These are phyloP conservation scores for Colletotrichum navitas DNA, from an alignment of 2,329 filamentous ascomycete genomes.

Conservation along the genomic window DNA sequence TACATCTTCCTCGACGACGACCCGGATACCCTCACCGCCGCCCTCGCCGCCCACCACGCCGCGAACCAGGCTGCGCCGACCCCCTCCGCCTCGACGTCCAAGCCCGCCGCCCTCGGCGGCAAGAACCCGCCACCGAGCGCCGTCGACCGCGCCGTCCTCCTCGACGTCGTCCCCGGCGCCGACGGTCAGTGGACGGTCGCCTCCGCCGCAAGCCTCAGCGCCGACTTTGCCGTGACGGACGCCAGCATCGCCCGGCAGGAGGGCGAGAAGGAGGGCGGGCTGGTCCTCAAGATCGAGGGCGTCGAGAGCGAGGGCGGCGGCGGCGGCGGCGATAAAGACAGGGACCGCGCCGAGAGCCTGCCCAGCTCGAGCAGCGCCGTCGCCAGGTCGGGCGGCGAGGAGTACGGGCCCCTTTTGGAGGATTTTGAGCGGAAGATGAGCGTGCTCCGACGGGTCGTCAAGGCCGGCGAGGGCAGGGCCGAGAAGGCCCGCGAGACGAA, in stretches of 20 bases:
- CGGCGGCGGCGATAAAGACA: conserved; percentile 17
- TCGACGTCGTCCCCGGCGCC: conserved; percentile 64
- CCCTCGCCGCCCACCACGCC: conserved; percentile 59
- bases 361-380: conserved; percentile 49
- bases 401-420: conserved; percentile 64
- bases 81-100: conserved; percentile 47
- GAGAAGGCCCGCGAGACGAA: conserved; percentile 28
- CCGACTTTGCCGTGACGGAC: conserved; percentile 75
- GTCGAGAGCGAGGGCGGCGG: conserved; percentile 50
- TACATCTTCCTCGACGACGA: conserved; percentile 97
- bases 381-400: conserved; percentile 53
- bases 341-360: conserved; percentile 24
- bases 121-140: conserved; percentile 38
- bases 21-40: conserved; percentile 78
- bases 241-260: conserved; percentile 61
- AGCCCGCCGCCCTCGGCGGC: conserved; percentile 37
- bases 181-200: conserved; percentile 67
- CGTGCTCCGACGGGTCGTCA: conserved; percentile 65
- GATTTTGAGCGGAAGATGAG: conserved; percentile 71
- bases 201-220: conserved; percentile 78
- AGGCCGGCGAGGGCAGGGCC: conserved; percentile 56
- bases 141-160: conserved; percentile 62
- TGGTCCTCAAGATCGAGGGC: conserved; percentile 76
- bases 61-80: conserved; percentile 41
- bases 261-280: conserved; percentile 45